Percentiles rank a stretch among this genome's conserved stretches.
phyloP scores from a whole-genome alignment of 2,329 filamentous ascomycete species.

The Onygenales sp. region DNA sequence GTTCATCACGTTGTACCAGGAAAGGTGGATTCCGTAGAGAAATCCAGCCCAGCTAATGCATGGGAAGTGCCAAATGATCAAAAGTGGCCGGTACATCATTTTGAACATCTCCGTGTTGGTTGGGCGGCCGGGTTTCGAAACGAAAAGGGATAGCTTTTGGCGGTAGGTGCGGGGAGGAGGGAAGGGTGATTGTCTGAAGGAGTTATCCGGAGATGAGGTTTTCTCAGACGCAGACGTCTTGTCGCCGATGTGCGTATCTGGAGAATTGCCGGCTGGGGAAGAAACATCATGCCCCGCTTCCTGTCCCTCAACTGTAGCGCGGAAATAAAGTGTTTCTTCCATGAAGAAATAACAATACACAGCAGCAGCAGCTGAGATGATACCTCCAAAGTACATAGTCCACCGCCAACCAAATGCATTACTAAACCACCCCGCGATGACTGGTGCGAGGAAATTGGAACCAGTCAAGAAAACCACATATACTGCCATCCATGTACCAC shows the following conservation, averaged over 20 bases:
- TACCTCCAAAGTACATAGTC: slow-evolving; percentile 46
- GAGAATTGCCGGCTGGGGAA: background rate
- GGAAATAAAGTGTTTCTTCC: slow-evolving; percentile 51
- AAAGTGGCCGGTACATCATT: slow-evolving; percentile 16
- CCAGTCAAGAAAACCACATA: slow-evolving; percentile 38
- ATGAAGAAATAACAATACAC: slow-evolving; percentile 49
- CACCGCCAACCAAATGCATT: slow-evolving; percentile 42
- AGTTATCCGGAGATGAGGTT: background rate
- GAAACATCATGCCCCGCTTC: slow-evolving; percentile 6
- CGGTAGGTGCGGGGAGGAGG: slow-evolving; percentile 1
- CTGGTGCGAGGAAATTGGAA: slow-evolving; percentile 38
- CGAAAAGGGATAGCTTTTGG: slow-evolving; percentile 19
- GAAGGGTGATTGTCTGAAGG: slow-evolving; percentile 1
- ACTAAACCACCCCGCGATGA: slow-evolving; percentile 42
- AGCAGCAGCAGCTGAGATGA: slow-evolving; percentile 41
- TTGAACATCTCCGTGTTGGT: slow-evolving; percentile 11
- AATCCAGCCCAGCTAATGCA: slow-evolving; percentile 19
- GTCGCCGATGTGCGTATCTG: background rate
- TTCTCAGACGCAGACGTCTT: background rate
- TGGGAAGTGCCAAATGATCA: slow-evolving; percentile 22
- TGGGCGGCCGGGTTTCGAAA: slow-evolving; percentile 7
- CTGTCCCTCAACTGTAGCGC: slow-evolving; percentile 25
- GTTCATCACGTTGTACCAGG: slow-evolving; percentile 24
- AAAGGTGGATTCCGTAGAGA: slow-evolving; percentile 19
- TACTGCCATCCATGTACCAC: slow-evolving; percentile 33